Conservation (phyloP, 192 early-diverging fungal genomes). For the Piromyces finnis region DNA sequence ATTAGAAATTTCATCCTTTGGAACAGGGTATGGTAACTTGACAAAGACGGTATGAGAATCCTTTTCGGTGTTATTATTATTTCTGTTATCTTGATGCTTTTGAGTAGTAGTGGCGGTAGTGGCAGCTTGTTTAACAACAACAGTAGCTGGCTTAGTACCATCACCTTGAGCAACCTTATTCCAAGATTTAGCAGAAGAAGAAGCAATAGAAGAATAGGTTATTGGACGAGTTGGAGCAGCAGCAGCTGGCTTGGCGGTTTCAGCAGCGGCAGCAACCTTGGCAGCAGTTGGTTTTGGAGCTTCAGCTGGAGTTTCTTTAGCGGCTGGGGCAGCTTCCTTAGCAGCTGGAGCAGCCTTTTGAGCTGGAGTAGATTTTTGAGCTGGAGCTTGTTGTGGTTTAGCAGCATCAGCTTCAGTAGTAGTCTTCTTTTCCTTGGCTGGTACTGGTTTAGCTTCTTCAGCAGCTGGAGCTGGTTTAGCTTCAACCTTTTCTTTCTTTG, state of each 20-base stretch:
- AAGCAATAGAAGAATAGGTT: not conserved
- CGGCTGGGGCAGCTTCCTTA: slow-evolving; percentile 4
- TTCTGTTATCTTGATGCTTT: not conserved
- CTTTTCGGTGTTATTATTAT: not conserved
- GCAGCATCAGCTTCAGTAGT: not conserved
- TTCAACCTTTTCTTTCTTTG: not conserved
- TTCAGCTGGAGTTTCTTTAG: slow-evolving; percentile 1
- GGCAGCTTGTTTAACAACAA: not conserved
- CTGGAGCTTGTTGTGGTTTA: not conserved
- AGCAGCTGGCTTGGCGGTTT: not conserved
- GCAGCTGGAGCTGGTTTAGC: not conserved
- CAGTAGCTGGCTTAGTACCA: not conserved
- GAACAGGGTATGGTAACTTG: not conserved
- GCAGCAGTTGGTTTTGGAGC: not conserved
- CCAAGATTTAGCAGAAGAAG: not conserved
- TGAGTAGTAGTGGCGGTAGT: not conserved
- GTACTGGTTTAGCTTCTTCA: not conserved
- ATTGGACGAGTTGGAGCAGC: not conserved
- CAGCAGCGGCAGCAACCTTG: slow-evolving; percentile 6
- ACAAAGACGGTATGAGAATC: not conserved
- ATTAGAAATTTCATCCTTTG: not conserved
- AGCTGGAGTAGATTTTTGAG: slow-evolving; percentile 1
- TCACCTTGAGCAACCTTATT: not conserved
- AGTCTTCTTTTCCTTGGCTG: not conserved
- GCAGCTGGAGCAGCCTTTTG: slow-evolving; percentile 11